phyloP scores from a whole-genome alignment of 2,329 filamentous ascomycete genomes.

The Didymella segeticola region DNA sequence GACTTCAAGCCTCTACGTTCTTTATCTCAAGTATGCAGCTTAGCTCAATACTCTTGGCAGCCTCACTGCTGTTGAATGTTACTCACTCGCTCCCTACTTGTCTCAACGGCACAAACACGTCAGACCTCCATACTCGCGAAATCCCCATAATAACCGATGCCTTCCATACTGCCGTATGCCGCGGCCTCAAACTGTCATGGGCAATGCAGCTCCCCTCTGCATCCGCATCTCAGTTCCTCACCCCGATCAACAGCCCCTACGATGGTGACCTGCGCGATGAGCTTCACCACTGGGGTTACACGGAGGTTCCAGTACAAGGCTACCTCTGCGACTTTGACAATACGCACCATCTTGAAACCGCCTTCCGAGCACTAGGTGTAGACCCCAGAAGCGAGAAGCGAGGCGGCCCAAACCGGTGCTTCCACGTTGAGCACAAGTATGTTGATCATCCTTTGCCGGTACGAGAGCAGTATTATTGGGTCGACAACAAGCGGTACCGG shows the following conservation, averaged over 20 bases:
- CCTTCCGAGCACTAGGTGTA: conserved; percentile 15
- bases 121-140: neutral
- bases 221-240: conserved; percentile 6
- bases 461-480: conserved; percentile 20
- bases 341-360: neutral
- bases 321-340: conserved; percentile 12
- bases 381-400: conserved; percentile 4
- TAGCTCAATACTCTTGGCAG: neutral
- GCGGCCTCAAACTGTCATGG: conserved; percentile 3
- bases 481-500: conserved; percentile 15
- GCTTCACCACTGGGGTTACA: conserved; percentile 17
- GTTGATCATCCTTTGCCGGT: neutral
- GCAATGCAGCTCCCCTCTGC: conserved; percentile 2
- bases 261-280: neutral
- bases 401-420: conserved; percentile 20
- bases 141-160: neutral
- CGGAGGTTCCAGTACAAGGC: neutral
- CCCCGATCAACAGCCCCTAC: conserved; percentile 13
- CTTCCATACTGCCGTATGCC: conserved; percentile 4
- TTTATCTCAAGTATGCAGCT: neutral
- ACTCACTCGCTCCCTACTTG: neutral
- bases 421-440: conserved; percentile 13
- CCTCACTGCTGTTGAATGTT: neutral
- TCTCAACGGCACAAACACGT: neutral
- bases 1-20: too few relatives aligned